Evolutionary conservation across 2,329 filamentous ascomycete genomes (phyloP).

Genomic region (Aureobasidium sp.): DNA sequence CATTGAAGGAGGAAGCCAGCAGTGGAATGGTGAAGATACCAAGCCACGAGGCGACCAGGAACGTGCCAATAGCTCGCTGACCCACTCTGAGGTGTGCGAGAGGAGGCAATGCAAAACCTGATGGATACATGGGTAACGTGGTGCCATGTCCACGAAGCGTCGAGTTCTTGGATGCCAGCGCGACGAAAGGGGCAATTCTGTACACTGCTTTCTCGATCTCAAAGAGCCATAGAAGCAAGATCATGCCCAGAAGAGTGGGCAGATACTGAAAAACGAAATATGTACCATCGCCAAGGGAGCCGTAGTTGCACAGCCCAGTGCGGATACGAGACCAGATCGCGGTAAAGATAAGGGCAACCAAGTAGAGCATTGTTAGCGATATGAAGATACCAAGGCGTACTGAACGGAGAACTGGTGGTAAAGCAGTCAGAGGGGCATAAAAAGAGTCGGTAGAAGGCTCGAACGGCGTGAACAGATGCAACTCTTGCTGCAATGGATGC

Average conservation of each 20-base stretch:
- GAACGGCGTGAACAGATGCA: constrained; percentile 24
- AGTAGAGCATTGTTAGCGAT: constrained; percentile 58
- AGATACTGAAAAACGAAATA: constrained; percentile 86
- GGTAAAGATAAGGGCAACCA: constrained; percentile 62
- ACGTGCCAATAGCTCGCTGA: constrained; percentile 59
- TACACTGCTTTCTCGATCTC: constrained; percentile 65
- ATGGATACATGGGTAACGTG: constrained; percentile 53
- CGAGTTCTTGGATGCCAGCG: constrained; percentile 60
- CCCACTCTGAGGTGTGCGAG: constrained; percentile 61
- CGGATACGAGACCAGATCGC: constrained; percentile 58
- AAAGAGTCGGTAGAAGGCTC: constrained; percentile 19
- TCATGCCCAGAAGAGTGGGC: constrained; percentile 65
- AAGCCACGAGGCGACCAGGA: constrained; percentile 65
- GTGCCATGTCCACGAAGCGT: constrained; percentile 55
- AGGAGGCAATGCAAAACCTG: constrained; percentile 59
- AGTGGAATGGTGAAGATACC: constrained; percentile 73
- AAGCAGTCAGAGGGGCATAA: constrained; percentile 49
- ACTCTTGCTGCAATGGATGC: constrained; percentile 14
- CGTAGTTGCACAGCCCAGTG: constrained; percentile 60
- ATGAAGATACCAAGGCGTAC: constrained; percentile 54
- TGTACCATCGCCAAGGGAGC: constrained; percentile 57
- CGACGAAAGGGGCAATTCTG: constrained; percentile 67
- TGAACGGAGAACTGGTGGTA: constrained; percentile 63
- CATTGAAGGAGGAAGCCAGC: constrained; percentile 66
- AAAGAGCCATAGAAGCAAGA: constrained; percentile 69